Conservation (phyloP, 176 grass and related monocot species). For the Secale cereale region DNA sequence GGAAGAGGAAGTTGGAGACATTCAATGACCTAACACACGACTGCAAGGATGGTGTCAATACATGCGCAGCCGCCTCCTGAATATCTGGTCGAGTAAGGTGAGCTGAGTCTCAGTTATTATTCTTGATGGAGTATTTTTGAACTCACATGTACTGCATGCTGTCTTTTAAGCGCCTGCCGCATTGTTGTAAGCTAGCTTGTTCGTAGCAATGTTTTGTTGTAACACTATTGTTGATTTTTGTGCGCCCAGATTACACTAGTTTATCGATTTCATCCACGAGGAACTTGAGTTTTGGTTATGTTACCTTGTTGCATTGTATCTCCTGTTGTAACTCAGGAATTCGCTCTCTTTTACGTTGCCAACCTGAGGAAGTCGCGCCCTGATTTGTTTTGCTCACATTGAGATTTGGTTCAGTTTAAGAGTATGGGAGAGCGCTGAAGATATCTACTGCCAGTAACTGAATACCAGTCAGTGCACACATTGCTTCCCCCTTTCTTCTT, state of each 20-base stretch:
- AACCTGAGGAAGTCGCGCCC: no score
- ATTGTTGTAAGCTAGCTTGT: constrained; percentile 27
- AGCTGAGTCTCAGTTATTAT: constrained; percentile 6
- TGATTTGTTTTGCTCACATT: neutral
- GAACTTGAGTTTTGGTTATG: neutral
- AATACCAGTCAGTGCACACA: neutral
- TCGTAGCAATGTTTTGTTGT: neutral
- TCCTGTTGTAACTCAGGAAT: neutral
- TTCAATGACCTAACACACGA: constrained; percentile 84
- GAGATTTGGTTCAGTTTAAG: neutral
- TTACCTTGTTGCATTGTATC: constrained; percentile 21
- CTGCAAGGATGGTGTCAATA: constrained; percentile 89
- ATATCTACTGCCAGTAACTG: neutral
- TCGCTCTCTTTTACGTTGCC: neutral
- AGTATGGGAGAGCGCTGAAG: neutral
- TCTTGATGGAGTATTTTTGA: constrained; percentile 15
- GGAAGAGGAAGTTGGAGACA: constrained; percentile 83
- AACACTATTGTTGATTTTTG: constrained; percentile 3
- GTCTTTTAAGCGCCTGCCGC: neutral
- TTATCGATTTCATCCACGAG: constrained; percentile 21
- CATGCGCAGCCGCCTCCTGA: constrained; percentile 52
- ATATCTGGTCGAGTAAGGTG: constrained; percentile 20
- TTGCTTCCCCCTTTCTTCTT: neutral
- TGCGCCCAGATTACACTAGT: constrained; percentile 24
- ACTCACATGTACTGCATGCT: constrained; percentile 2